Evolutionary conservation across 2,329 filamentous ascomycete species (phyloP).

Genomic region (Pseudogymnoascus verrucosus): DNA sequence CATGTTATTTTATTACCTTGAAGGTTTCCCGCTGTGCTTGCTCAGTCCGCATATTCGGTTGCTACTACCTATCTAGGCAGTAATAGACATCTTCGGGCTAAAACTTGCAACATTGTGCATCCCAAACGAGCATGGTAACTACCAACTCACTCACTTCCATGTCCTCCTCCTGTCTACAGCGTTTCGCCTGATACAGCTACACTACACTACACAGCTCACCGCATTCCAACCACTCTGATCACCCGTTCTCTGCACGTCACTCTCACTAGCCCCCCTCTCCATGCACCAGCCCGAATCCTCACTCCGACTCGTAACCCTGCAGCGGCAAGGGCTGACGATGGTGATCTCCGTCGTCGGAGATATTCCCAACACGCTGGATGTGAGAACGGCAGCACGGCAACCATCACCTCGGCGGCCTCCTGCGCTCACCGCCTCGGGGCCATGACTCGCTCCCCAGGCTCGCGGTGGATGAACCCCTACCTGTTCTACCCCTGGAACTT

Average conservation of each 20-base stretch:
- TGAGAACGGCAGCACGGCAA: neutral
- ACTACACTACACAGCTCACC: neutral
- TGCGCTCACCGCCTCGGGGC: neutral
- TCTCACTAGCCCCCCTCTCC: neutral
- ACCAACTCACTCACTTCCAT: no score
- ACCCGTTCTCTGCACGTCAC: slow-evolving; percentile 4
- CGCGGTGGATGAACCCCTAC: neutral
- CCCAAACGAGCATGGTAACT: no score
- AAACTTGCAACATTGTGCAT: neutral
- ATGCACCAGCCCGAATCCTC: neutral
- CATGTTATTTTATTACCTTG: neutral
- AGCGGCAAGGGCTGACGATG: neutral
- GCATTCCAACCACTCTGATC: neutral
- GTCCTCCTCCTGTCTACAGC: neutral
- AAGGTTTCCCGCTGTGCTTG: neutral
- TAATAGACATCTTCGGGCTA: neutral
- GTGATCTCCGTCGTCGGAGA: neutral
- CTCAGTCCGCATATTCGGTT: neutral
- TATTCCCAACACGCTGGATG: neutral
- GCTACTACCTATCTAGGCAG: neutral
- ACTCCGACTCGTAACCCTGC: slow-evolving; percentile 4
- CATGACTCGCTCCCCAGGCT: slow-evolving; percentile 4
- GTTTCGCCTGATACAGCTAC: neutral
- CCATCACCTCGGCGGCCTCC: neutral
- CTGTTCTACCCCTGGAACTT: neutral